Evolutionary conservation across 2,329 filamentous ascomycete genomes (phyloP).

Genomic region (Teratosphaeria pseudoeucalypti): DNA sequence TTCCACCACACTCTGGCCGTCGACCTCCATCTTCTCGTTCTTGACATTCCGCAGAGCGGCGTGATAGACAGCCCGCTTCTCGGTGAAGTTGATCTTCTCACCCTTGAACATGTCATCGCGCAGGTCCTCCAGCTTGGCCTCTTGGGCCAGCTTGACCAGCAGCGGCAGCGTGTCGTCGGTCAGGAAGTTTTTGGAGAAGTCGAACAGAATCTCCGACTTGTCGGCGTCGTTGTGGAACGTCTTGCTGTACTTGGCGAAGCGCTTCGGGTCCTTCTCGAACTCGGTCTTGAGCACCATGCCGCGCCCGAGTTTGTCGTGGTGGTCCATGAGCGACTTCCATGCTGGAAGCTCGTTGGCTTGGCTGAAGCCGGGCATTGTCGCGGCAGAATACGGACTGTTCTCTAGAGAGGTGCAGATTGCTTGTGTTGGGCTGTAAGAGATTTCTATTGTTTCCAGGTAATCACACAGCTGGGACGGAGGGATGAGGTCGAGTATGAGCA

Average conservation of each 20-base stretch:
- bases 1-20: conserved; percentile 87
- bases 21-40: conserved; percentile 71
- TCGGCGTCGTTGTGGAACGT: conserved; percentile 73
- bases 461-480: background rate
- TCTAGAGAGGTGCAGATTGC: background rate
- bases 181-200: conserved; percentile 98
- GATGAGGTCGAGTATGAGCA: background rate
- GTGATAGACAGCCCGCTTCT: conserved; percentile 92
- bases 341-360: conserved; percentile 77
- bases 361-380: conserved; percentile 52
- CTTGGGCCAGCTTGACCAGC: conserved; percentile 79
- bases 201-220: conserved; percentile 80
- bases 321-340: conserved; percentile 84
- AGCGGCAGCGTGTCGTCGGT: conserved; percentile 84
- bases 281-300: conserved; percentile 87
- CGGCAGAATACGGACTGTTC: background rate
- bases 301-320: conserved; percentile 78
- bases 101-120: conserved; percentile 96
- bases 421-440: background rate
- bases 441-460: background rate
- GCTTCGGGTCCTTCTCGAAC: conserved; percentile 76
- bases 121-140: conserved; percentile 84
- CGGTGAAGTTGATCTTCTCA: conserved; percentile 99
- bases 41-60: conserved; percentile 82
- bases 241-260: conserved; percentile 83